phyloP scores from a whole-genome alignment of 2,329 filamentous ascomycete genomes.

The Claviceps spartinae region DNA sequence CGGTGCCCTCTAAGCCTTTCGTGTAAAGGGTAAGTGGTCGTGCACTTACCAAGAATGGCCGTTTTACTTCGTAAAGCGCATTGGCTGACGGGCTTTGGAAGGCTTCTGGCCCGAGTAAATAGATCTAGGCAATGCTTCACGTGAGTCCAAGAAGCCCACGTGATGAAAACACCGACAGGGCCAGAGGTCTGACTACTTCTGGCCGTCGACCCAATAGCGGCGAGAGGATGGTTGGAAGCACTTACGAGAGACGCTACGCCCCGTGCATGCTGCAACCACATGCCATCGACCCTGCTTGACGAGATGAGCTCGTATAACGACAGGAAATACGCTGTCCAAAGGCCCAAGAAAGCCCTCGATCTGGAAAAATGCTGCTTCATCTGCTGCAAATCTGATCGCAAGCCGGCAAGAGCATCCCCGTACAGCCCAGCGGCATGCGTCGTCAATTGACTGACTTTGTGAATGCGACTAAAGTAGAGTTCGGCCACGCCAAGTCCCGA shows the following conservation, averaged over 20 bases:
- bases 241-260: constrained; percentile 3
- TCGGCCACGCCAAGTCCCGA: constrained; percentile 7
- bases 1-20: neutral
- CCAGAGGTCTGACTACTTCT: no score
- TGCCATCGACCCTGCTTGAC: neutral
- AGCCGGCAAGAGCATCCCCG: neutral
- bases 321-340: constrained; percentile 6
- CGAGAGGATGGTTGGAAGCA: neutral
- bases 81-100: constrained; percentile 5
- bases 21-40: neutral
- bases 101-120: constrained; percentile 3
- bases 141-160: no score
- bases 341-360: constrained; percentile 6
- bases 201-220: no score
- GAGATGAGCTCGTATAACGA: constrained; percentile 8
- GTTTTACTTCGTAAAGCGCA: constrained; percentile 5
- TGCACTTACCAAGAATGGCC: constrained; percentile 3
- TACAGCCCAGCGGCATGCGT: constrained; percentile 5
- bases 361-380: neutral
- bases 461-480: constrained; percentile 6
- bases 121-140: neutral
- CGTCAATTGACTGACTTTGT: constrained; percentile 3
- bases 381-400: constrained; percentile 4
- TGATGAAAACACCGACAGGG: no score
- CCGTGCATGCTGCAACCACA: constrained; percentile 3